Conservation (phyloP, 805 yeast species). For the Saccharomycopsis selenospora region DNA sequence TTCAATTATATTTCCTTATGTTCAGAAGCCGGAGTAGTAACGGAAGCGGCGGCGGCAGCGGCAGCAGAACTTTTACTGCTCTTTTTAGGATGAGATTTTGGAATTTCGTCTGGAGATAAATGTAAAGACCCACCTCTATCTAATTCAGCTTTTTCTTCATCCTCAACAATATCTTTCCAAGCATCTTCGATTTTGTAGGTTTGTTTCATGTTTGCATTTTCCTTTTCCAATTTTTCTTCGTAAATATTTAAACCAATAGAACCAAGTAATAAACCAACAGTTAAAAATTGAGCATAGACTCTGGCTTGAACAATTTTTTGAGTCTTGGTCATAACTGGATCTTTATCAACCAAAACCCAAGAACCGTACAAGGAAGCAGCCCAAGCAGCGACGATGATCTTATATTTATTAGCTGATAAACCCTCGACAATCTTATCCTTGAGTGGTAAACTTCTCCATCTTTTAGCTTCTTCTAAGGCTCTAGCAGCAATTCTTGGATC, state of each 20-base stretch:
- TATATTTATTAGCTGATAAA: conserved; percentile 51
- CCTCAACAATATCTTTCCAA: conserved; percentile 43
- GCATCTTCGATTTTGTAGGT: conserved; percentile 34
- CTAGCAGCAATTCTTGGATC: conserved; percentile 31
- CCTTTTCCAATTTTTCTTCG: conserved; percentile 46
- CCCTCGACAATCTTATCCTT: conserved; percentile 44
- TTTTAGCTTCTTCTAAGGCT: conserved; percentile 38
- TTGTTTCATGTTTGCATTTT: conserved; percentile 17
- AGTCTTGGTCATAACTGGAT: conserved; percentile 63
- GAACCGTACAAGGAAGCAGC: conserved; percentile 76
- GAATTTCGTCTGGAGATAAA: background rate
- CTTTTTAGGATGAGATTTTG: conserved; percentile 1
- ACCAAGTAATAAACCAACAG: conserved; percentile 63
- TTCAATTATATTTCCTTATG: too few species aligned
- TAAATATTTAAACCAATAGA: conserved; percentile 61
- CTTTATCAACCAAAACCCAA: conserved; percentile 66
- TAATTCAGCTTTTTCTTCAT: conserved; percentile 31
- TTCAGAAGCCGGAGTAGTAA: too few species aligned
- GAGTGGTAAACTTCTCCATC: conserved; percentile 45
- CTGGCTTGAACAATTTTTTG: conserved; percentile 85
- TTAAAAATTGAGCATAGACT: conserved; percentile 83
- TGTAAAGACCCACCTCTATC: conserved; percentile 5
- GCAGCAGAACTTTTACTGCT: too few species aligned
- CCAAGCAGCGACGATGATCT: conserved; percentile 67
- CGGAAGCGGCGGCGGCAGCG: too few species aligned